A percentile compares a stretch with the other conserved stretches of the same genome.
phyloP scores from a whole-genome alignment of 768 basidiomycete species.

The Amanita molliuscula region DNA sequence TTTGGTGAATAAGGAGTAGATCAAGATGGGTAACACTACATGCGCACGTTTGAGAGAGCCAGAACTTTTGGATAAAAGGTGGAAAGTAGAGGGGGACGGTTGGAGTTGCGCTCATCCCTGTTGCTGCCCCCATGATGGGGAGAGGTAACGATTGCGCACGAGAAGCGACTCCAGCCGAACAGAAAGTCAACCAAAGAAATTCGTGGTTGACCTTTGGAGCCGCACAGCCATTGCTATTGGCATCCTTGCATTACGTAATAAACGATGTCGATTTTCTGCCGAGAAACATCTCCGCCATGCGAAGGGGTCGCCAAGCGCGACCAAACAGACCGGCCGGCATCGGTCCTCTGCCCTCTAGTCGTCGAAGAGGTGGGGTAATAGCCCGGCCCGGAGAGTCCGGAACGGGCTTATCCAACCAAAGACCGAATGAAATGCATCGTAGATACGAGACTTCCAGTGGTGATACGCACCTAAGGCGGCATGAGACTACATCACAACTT shows the following conservation, averaged over 20 bases:
- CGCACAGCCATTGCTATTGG: too few relatives aligned
- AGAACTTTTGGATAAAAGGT: slow-evolving; percentile 37
- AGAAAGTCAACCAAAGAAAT: background rate
- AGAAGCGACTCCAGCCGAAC: too few relatives aligned
- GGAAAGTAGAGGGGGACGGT: slow-evolving; percentile 26
- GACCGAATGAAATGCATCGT: slow-evolving; percentile 16
- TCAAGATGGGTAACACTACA: background rate
- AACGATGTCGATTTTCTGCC: too few relatives aligned
- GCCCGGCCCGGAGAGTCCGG: too few relatives aligned
- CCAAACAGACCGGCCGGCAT: too few relatives aligned
- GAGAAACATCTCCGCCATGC: too few relatives aligned
- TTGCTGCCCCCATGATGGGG: background rate
- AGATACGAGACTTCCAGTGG: slow-evolving; percentile 34
- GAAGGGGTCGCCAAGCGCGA: too few relatives aligned
- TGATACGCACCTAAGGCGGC: slow-evolving; percentile 24
- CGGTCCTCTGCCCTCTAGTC: too few relatives aligned
- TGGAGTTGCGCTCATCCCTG: slow-evolving; percentile 10
- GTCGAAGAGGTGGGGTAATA: too few relatives aligned
- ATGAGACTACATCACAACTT: slow-evolving; percentile 20
- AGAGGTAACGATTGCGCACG: background rate
- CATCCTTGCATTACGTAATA: too few relatives aligned
- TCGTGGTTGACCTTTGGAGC: too few relatives aligned
- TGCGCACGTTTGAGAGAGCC: slow-evolving; percentile 23
- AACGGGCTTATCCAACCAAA: too few relatives aligned
- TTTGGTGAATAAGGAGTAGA: slow-evolving; percentile 12